These are phyloP conservation scores for Yamadazyma songkhlaensis DNA, from an alignment of 1,139 yeast species.

Conservation along the genomic window DNA sequence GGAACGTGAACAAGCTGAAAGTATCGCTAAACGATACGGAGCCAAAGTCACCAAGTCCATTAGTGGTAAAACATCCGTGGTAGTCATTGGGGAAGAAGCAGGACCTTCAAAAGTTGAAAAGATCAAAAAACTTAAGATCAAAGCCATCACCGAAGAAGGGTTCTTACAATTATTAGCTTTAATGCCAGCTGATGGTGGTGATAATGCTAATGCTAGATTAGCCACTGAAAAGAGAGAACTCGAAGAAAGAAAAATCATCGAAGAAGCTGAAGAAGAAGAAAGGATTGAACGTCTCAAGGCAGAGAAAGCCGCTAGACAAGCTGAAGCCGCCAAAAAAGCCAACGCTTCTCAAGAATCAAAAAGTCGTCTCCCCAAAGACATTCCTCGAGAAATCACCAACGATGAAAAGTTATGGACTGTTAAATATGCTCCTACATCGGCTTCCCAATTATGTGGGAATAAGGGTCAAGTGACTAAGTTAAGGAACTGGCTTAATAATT, in stretches of 20 bases:
- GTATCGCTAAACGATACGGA: slow-evolving; percentile 79
- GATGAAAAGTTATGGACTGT: slow-evolving; percentile 83
- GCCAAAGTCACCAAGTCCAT: slow-evolving; percentile 92
- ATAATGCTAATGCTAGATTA: slow-evolving; percentile 69
- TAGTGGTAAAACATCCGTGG: slow-evolving; percentile 81
- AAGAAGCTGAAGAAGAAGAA: slow-evolving; percentile 34
- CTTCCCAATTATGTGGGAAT: slow-evolving; percentile 87
- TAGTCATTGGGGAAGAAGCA: slow-evolving; percentile 92
- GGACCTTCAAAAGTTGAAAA: slow-evolving; percentile 93
- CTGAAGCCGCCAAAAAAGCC: slow-evolving; percentile 13
- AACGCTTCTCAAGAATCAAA: slow-evolving; percentile 18
- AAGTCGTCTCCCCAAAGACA: slow-evolving; percentile 7
- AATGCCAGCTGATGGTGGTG: slow-evolving; percentile 95
- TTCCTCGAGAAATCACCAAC: slow-evolving; percentile 30
- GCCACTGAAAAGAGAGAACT: slow-evolving; percentile 68
- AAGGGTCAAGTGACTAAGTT: slow-evolving; percentile 70
- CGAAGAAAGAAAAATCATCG: slow-evolving; percentile 59
- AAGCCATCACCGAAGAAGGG: slow-evolving; percentile 86
- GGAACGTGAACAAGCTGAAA: slow-evolving; percentile 74
- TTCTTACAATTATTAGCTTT: slow-evolving; percentile 66
- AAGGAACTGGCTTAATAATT: slow-evolving; percentile 70
- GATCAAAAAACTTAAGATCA: slow-evolving; percentile 68
- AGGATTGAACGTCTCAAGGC: slow-evolving; percentile 16
- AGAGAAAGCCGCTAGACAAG: slow-evolving; percentile 28
- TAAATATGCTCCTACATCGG: slow-evolving; percentile 79